Conservation (phyloP, 2,329 filamentous ascomycete genomes). For the Cladosporium sp. region DNA sequence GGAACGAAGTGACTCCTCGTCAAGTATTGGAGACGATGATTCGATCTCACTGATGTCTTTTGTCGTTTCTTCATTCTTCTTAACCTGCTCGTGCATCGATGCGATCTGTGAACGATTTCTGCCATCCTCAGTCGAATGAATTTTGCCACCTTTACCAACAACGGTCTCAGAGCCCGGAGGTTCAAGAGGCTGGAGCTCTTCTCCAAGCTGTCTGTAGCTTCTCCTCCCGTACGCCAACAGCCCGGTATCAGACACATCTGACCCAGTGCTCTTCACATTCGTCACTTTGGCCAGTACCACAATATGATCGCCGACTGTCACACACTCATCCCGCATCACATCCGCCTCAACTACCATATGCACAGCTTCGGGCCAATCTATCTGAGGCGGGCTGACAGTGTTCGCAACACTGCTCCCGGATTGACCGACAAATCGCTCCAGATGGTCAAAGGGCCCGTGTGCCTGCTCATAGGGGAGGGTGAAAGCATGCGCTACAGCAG, state of each 20-base stretch:
- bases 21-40: conserved; percentile 1
- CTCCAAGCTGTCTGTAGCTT: conserved; percentile 18
- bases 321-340: conserved; percentile 32
- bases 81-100: no score
- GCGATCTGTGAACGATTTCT: no score
- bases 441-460: conserved; percentile 19
- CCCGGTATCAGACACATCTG: not conserved
- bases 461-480: conserved; percentile 23
- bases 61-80: not conserved
- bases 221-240: conserved; percentile 21
- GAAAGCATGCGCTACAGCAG: conserved; percentile 31
- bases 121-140: no score
- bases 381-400: conserved; percentile 4
- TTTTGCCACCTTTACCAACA: not conserved
- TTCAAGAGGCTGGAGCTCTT: conserved; percentile 11
- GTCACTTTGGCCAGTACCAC: conserved; percentile 43
- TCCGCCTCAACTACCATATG: conserved; percentile 33
- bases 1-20: conserved; percentile 1
- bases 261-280: no score
- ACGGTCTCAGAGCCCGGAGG: not conserved
- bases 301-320: conserved; percentile 44
- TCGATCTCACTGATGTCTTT: not conserved
- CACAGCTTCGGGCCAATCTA: conserved; percentile 15
- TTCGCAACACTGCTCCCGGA: not conserved
- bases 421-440: conserved; percentile 10